Evolutionary conservation across 371 early-diverging fungal species (phyloP).

Genomic region (Mortierella sp.): DNA sequence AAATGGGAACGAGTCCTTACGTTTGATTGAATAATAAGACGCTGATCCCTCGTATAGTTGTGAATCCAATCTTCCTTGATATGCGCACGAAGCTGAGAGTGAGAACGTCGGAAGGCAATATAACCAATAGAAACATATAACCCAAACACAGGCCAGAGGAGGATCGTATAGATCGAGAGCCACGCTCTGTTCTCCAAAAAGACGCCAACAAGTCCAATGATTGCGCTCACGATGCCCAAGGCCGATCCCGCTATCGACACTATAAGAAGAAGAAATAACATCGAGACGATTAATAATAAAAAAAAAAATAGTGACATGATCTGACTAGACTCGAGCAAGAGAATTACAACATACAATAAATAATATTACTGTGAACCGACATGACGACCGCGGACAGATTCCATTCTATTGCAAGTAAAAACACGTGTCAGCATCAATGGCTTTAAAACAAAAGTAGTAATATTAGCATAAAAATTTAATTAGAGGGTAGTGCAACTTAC

Average conservation of each 20-base stretch:
- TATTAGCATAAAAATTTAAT: too few relatives aligned
- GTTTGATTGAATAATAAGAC: constrained; percentile 31
- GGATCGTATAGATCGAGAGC: constrained; percentile 62
- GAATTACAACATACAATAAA: constrained; percentile 28
- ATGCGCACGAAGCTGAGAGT: constrained; percentile 27
- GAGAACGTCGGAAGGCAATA: constrained; percentile 59
- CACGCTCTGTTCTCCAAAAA: constrained; percentile 66
- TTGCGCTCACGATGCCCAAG: constrained; percentile 28
- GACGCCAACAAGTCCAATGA: constrained; percentile 66
- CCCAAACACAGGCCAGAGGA: constrained; percentile 69
- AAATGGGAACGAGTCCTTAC: constrained; percentile 15
- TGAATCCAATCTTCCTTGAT: constrained; percentile 42
- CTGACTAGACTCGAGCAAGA: too few relatives aligned
- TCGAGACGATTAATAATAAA: neutral
- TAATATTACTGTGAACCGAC: constrained; percentile 36
- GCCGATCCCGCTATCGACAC: constrained; percentile 31
- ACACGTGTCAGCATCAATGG: neutral
- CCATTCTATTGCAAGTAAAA: constrained; percentile 12
- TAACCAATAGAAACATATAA: constrained; percentile 68
- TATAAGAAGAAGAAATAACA: constrained; percentile 1
- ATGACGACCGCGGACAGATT: constrained; percentile 30
- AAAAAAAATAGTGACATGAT: neutral
- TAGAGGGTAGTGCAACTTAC: constrained; percentile 11
- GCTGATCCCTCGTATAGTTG: constrained; percentile 31
- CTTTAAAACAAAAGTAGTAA: neutral